Evolutionary conservation across 352 stramenopile species (phyloP), one percentile per base, ranked within the genome.

Genomic region (Pythium graminicola): DNA sequence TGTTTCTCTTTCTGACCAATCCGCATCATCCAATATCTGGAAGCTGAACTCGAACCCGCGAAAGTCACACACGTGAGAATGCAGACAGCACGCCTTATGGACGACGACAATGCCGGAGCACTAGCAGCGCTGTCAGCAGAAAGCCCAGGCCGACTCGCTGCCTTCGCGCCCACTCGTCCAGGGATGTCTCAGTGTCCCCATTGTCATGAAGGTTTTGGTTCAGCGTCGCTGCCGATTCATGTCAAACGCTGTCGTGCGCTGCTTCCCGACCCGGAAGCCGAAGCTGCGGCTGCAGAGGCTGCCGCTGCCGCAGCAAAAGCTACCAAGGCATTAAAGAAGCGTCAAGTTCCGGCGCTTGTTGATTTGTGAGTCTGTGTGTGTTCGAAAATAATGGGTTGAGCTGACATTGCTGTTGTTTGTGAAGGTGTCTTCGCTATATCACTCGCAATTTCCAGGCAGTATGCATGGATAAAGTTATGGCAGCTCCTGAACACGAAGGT

Each of bases 381-480:
- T 32, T 2, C n/a, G 17, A 11, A n/a, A 35, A 27, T 13, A 19
- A 17, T 49, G 27, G 14, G n/a, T 28, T 33, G 5, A 29, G 13
- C 19, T 51, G 29, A 51, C 14, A 6, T 4, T 48, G 19, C 6
- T 8, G 4, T 49, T 16, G 14, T 38, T 10, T 41, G 19, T 40
- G 36, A 29, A 89, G 78, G 50, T 89, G 78, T 38, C 64, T 89
- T 17, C 64, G 61, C 0, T 69, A 81, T 23, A 59, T 87, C 41
- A 82, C 74, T 14, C 83, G 73, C 40, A 80, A 89, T 53, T 89
- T 89, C 49, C 68, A 84, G 31, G 74, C 64, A 28, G 52, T 85
- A 22, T 89, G 65, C 40, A 78, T 87, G 61, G 74, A 89, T 43
- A 81, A 73, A 24, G 70, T 87, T 14, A 57, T 67, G 16, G 57